Evolutionary conservation across 805 yeast genomes (phyloP).

Genomic region (Pichia kluyveri): DNA sequence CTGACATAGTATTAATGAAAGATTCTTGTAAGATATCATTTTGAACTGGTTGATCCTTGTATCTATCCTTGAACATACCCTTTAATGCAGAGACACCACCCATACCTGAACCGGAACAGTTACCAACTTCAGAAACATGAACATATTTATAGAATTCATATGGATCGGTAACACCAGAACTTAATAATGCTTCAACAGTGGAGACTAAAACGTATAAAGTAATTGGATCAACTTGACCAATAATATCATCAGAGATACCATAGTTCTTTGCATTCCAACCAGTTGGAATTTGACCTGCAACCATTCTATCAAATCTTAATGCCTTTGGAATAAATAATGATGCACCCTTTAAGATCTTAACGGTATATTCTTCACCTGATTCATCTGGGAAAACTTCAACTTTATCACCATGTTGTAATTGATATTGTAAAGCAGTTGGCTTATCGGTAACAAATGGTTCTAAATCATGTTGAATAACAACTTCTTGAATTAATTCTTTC

Average conservation of each 20-base stretch:
- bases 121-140: slow-evolving; percentile 97
- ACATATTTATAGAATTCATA: slow-evolving; percentile 97
- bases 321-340: slow-evolving; percentile 87
- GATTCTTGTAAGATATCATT: slow-evolving; percentile 97
- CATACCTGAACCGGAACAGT: slow-evolving; percentile 99
- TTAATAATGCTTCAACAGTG: slow-evolving; percentile 87
- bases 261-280: slow-evolving; percentile 96
- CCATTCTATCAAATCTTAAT: slow-evolving; percentile 55
- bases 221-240: slow-evolving; percentile 92
- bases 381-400: slow-evolving; percentile 76
- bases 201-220: slow-evolving; percentile 89
- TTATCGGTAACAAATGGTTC: slow-evolving; percentile 93
- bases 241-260: slow-evolving; percentile 91
- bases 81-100: slow-evolving; percentile 97
- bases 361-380: slow-evolving; percentile 88
- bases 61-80: slow-evolving; percentile 97
- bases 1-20: slow-evolving; percentile 97
- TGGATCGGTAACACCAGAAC: slow-evolving; percentile 96
- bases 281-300: slow-evolving; percentile 93
- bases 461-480: slow-evolving; percentile 91
- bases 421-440: slow-evolving; percentile 92
- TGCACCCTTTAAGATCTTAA: slow-evolving; percentile 88
- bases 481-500: slow-evolving; percentile 91
- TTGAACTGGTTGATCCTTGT: slow-evolving; percentile 87
- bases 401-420: slow-evolving; percentile 86